These are phyloP conservation scores for Colletotrichum liriopes DNA, from an alignment of 2,329 filamentous ascomycete species.

Conservation along the genomic window DNA sequence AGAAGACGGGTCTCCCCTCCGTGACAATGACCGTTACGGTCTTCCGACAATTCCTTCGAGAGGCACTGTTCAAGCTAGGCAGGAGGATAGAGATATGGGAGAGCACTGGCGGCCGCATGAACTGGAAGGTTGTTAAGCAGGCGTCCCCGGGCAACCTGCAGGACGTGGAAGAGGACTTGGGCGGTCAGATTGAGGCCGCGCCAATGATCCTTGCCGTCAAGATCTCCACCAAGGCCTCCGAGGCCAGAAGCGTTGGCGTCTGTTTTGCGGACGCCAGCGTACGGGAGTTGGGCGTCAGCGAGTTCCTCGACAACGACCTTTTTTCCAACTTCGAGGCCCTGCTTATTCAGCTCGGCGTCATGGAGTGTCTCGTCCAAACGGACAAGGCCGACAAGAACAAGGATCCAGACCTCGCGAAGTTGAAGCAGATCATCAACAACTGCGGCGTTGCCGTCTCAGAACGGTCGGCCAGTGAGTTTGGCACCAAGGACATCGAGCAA, in stretches of 20 bases:
- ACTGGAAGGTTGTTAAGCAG: conserved; percentile 93
- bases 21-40: conserved; percentile 97
- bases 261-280: conserved; percentile 99
- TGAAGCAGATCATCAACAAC: conserved; percentile 90
- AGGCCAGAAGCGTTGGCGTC: conserved; percentile 90
- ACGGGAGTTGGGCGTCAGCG: conserved; percentile 93
- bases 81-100: conserved; percentile 94
- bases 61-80: conserved; percentile 91
- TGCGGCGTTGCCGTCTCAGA: conserved; percentile 94
- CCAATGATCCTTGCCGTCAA: conserved; percentile 98
- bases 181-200: conserved; percentile 86
- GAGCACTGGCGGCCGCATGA: conserved; percentile 81
- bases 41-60: conserved; percentile 94
- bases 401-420: conserved; percentile 89
- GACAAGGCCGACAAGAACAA: conserved; percentile 87
- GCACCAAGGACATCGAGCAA: conserved; percentile 93
- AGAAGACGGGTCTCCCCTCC: conserved; percentile 88
- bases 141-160: conserved; percentile 97
- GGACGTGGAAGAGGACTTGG: conserved; percentile 96
- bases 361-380: conserved; percentile 89
- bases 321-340: conserved; percentile 98
- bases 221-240: conserved; percentile 87
- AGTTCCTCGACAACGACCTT: conserved; percentile 98
- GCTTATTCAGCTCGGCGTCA: conserved; percentile 95
- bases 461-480: conserved; percentile 83